A percentile compares a stretch with the other conserved stretches of the same genome.
phyloP scores from a whole-genome alignment of 306 rosid species.

The Corylus americana region DNA sequence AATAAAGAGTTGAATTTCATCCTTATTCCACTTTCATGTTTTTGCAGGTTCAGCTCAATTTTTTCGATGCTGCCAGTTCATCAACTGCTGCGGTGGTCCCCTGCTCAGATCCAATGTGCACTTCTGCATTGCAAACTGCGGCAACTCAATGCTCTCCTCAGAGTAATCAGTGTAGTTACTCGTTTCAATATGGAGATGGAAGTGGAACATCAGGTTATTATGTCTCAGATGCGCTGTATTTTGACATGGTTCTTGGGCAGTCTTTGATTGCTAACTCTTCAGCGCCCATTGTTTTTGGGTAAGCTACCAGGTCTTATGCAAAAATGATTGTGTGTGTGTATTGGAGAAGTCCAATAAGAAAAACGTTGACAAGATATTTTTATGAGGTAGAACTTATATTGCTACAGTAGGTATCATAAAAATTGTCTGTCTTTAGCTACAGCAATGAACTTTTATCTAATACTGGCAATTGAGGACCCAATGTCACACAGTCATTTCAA shows the following conservation, averaged over 20 bases:
- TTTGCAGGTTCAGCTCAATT: constrained; percentile 79
- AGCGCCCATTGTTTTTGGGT: constrained; percentile 82
- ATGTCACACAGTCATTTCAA: not conserved
- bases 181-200: constrained; percentile 84
- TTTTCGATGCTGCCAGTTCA: constrained; percentile 69
- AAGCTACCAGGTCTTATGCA: constrained; percentile 38
- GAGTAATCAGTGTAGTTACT: constrained; percentile 77
- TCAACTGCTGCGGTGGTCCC: constrained; percentile 57
- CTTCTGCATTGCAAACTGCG: constrained; percentile 55
- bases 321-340: constrained; percentile 1
- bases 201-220: constrained; percentile 87
- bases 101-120: constrained; percentile 77
- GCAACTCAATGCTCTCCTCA: constrained; percentile 63
- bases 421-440: not conserved
- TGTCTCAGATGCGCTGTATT: constrained; percentile 66
- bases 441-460: not conserved
- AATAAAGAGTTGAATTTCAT: constrained; percentile 13
- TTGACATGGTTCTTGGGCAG: constrained; percentile 75
- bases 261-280: constrained; percentile 62
- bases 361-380: not conserved
- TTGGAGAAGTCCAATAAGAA: not conserved
- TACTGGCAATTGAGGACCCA: not conserved
- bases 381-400: not conserved
- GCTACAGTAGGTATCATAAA: not conserved
- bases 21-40: constrained; percentile 16